phyloP scores from a whole-genome alignment of 2,329 filamentous ascomycete species.

The Trichoderma sp. region DNA sequence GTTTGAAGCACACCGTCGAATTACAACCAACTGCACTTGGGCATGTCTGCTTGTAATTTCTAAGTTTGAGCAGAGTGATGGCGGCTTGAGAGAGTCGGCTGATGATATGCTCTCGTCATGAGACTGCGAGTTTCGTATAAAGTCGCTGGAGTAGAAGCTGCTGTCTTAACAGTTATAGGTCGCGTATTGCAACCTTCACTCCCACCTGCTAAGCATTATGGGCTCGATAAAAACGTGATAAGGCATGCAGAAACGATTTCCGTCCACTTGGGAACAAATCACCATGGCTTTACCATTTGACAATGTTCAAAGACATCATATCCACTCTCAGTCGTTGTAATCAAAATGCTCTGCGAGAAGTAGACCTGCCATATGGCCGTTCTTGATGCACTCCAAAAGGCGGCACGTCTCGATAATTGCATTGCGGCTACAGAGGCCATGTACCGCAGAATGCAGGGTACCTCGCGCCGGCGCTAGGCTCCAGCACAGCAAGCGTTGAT shows the following conservation, averaged over 20 bases:
- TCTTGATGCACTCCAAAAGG: neutral
- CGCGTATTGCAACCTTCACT: no score
- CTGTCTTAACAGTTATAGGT: neutral
- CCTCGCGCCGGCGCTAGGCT: neutral
- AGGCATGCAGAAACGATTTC: no score
- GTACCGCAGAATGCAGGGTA: neutral
- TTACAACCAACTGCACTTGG: neutral
- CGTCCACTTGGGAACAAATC: no score
- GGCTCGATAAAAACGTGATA: no score
- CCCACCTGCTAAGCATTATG: no score
- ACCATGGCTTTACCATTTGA: no score
- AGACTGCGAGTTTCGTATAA: neutral
- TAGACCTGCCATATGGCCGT: neutral
- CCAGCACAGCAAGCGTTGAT: neutral
- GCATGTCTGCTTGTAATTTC: neutral
- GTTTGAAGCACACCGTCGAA: slow-evolving; percentile 17
- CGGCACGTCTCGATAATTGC: neutral
- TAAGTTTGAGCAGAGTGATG: neutral
- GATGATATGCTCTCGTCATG: neutral
- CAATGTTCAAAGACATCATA: no score
- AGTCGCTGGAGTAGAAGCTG: neutral
- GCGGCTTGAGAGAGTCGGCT: neutral
- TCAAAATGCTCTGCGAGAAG: neutral
- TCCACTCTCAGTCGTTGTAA: no score
- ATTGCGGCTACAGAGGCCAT: neutral